phyloP scores from a whole-genome alignment of 176 grass and related monocot genomes.

The Hyparrhenia diplandra region DNA sequence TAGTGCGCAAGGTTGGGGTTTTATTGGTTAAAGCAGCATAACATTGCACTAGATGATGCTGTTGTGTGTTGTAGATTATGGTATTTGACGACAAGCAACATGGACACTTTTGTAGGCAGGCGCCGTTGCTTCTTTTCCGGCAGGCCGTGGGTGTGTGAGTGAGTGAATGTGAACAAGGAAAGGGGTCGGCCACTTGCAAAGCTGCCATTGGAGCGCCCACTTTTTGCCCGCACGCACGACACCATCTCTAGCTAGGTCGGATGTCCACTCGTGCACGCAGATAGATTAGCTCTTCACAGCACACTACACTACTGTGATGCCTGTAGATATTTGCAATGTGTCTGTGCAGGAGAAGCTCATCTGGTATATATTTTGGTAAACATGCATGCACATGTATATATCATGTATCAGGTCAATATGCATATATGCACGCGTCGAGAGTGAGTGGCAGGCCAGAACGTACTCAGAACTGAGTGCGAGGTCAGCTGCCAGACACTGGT shows the following conservation, averaged over 20 bases:
- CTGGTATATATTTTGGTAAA: background rate
- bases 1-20: slow-evolving; percentile 12
- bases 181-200: slow-evolving; percentile 28
- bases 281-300: background rate
- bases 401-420: background rate
- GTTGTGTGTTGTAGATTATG: background rate
- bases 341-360: background rate
- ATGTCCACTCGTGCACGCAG: background rate
- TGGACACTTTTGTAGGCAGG: background rate
- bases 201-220: background rate
- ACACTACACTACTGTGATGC: background rate
- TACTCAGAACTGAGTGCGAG: background rate
- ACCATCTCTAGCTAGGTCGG: background rate
- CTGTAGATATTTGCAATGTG: background rate
- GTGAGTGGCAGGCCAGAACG: background rate
- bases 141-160: background rate
- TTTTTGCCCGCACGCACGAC: slow-evolving; percentile 7
- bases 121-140: slow-evolving; percentile 28
- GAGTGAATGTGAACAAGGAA: background rate
- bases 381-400: background rate
- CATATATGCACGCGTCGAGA: background rate
- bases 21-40: background rate
- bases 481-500: background rate
- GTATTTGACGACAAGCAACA: background rate
- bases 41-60: background rate